Evolutionary conservation across 2,329 filamentous ascomycete genomes (phyloP).

Genomic region (Fulvia fulva): DNA sequence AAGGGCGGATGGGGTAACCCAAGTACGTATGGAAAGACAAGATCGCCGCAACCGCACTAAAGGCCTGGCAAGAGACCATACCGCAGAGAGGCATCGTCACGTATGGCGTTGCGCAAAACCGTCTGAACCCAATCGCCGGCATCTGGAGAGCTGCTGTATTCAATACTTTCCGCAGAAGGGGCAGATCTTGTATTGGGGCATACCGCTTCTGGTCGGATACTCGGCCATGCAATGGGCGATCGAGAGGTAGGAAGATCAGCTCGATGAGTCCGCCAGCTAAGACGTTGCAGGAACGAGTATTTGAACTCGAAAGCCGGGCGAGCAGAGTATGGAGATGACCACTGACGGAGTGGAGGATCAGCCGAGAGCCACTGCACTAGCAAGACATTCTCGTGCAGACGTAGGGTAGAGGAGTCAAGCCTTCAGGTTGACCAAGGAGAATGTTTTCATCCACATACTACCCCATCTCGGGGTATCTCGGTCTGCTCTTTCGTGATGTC

Average conservation of each 20-base stretch:
- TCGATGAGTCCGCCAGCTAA: not conserved
- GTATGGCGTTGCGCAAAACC: constrained; percentile 80
- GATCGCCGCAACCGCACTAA: not conserved
- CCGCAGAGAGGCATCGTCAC: constrained; percentile 58
- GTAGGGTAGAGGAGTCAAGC: no score
- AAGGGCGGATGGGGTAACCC: constrained; percentile 14
- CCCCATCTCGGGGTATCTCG: constrained; percentile 43
- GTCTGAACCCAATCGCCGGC: constrained; percentile 80
- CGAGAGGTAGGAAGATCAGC: constrained; percentile 64
- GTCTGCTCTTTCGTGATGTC: constrained; percentile 16
- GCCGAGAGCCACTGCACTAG: not conserved
- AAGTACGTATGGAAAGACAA: not conserved
- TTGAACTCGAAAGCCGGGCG: constrained; percentile 74
- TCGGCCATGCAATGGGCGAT: constrained; percentile 83
- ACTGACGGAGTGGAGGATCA: not conserved
- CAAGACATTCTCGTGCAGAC: not conserved
- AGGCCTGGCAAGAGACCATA: constrained; percentile 38
- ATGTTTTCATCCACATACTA: constrained; percentile 41
- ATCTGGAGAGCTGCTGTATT: constrained; percentile 77
- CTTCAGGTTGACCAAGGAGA: no score
- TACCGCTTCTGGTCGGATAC: constrained; percentile 75
- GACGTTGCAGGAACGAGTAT: constrained; percentile 64
- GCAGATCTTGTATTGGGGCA: constrained; percentile 85
- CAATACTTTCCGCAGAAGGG: constrained; percentile 85
- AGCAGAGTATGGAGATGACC: constrained; percentile 45